Evolutionary conservation across 75 land plant species (phyloP), one percentile per base, ranked within the genome.

Genomic region (Sequoiadendron giganteum): DNA sequence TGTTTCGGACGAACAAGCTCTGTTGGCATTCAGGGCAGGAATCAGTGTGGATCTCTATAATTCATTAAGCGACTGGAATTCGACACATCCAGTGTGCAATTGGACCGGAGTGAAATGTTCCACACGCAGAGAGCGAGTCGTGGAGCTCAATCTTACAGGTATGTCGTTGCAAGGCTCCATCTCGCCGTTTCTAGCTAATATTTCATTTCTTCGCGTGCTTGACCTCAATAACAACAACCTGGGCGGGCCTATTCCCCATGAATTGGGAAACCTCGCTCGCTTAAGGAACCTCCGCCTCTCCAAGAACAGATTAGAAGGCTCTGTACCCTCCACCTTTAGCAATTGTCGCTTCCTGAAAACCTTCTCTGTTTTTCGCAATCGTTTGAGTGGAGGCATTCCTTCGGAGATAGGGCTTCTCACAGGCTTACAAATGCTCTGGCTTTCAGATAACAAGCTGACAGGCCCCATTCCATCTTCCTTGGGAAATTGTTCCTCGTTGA

Each of bases 191-290:
- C n/a, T 94, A 3, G 85, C 85, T 18, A 85, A 91, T 45, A 88
- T 93, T n/a, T 65, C 89, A 1, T 90, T 85, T 4, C 92, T 94
- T n/a, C 49, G 42, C 48, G 13, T 11, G 8, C 42, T 94, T 10
- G 88, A 90, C 73, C 78, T 94, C 42, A 86, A 88, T 75, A 75
- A 45, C 45, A 95, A 95, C 83, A 9, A 10, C n/a, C 80, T 93
- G 1, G 21, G 86, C 10, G 96, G 96, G n/a, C 21, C 0, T 4
- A 89, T 92, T 8, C 92, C 93, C 19, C 54, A 16, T 54, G 73
- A 54, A 4, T 42, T 90, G n/a, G 88, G 88, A 0, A 52, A 38
- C 1, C 88, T 93, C 47, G 40, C 32, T 21, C 86, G 85, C 16
- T 87, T 94, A 18, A n/a, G 36, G 25, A 25, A 80, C 9, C 91